Base-by-base conservation (phyloP, 768 basidiomycete species). In the Boletus barrowsii region DNA sequence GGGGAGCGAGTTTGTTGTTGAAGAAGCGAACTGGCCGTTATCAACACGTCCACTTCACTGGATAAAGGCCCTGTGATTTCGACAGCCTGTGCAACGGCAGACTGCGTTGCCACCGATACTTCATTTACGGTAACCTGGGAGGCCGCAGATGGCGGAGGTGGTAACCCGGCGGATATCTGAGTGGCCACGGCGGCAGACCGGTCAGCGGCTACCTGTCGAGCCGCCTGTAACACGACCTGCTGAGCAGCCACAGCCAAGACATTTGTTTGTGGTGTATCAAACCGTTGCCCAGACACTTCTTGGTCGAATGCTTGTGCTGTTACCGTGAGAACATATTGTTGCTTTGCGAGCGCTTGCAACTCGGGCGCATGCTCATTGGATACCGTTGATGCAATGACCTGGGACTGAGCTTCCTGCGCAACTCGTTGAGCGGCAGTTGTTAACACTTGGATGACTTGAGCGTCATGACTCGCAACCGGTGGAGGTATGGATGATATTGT, bases 61-160 rank as follows among this genome's bases (percentile, higher is more conserved):
- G 87, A 87, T 40, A 79, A 69, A 15, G 83, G 81, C 30, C 88
- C 87, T 39, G 83, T 83, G 66, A 85, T 82, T 64, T 86, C 87
- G 37, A 93, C 89, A 37, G 90, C 90, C 65, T 86, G 82, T 33
- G 89, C 91, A 55, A 93, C 89, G 18, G 89, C 90, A 15, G 86
- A 80, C 64, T 90, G 85, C 24, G 90, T 81, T 45, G 80, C 80
- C 35, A 78, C 79, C 6, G 81, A 82, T 20, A 81, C 80, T 52
- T 83, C 81, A 53, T 79, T 79, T 44, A 82, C 80, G 5, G 80
- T 81, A 24, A 83, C 78, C 53, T 77, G 76, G 6, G 68, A 62
- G 24, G 73, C 55, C n/a, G 66, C 63, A 20, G 64, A 47, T 7
- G 67, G 68, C 3, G 64, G 63, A 1, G 70, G 66, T 4, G 72